Base-by-base conservation (phyloP, 1,139 yeast species). In the Eremothecium gossypii region DNA sequence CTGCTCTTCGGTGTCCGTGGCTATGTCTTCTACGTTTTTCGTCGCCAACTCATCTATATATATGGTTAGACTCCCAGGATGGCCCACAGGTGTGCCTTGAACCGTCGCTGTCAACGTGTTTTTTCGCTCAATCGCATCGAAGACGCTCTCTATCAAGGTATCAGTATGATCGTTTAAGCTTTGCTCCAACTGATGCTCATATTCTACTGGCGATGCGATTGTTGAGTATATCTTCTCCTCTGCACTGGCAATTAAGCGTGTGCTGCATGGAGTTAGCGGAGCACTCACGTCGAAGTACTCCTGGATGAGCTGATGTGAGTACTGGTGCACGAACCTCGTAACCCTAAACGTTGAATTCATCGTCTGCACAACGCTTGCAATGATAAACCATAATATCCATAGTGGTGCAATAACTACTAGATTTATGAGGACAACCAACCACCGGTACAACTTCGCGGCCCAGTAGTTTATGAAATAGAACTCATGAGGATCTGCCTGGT, bases 391-490 rank as follows among this genome's bases (percentile, higher is more conserved):
- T 11, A 71, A 32, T 0, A 67, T 63, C 74, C 78, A 76, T 30
- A 77, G 45, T 4, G 86, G 86, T 0, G 79, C 66, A 41, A 72
- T 64, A 2, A 79, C 47, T 6, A 71, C 46, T 13, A 74, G 53
- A 32, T 66, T 67, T 26, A 64, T 56, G 2, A 74, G 46, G 8
- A 77, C 66, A 27, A 61, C 59, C 2, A 73, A 41, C 79, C 81
- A 76, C 46, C 67, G 67, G 14, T 44, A 46, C 67, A 60, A 48
- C 67, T 71, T 48, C 70, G 57, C 37, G 43, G 46, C 46, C 61
- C 60, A 46, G 53, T 61, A 49, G 53, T 59, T 50, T 55, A 47
- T 30, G 37, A 48, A 50, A 36, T 43, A 47, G 39, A 33, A 46
- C 28, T 41, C 44, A 13, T 34, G 44, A 7, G 34, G 32, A 17